Percentiles rank a stretch among this genome's conserved stretches.
These are phyloP conservation scores for Kodamaea nitidulidarum DNA, from an alignment of 805 yeast genomes.

Conservation along the genomic window DNA sequence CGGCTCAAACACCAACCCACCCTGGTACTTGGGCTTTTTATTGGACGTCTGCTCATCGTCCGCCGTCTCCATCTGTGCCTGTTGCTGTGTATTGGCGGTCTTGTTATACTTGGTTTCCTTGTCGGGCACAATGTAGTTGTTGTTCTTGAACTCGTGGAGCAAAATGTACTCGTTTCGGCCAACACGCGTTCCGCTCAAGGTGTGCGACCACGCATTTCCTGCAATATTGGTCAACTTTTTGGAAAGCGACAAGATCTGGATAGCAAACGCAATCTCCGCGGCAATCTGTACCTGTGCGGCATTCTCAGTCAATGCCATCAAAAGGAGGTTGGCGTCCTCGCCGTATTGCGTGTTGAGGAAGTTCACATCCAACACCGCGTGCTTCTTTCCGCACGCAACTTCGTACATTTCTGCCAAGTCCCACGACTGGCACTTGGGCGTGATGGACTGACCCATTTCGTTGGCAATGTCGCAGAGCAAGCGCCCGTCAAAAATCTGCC, in stretches of 20 bases:
- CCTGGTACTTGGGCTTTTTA: constrained; percentile 74
- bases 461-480: constrained; percentile 89
- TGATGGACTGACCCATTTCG: constrained; percentile 90
- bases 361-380: constrained; percentile 66
- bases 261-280: constrained; percentile 73
- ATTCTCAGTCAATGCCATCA: constrained; percentile 70
- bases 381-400: constrained; percentile 64
- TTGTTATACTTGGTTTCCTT: constrained; percentile 50
- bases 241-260: constrained; percentile 83
- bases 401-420: constrained; percentile 87
- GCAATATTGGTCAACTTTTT: constrained; percentile 90
- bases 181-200: constrained; percentile 91
- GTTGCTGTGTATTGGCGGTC: constrained; percentile 32
- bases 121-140: constrained; percentile 85
- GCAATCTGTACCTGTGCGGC: constrained; percentile 62
- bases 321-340: constrained; percentile 61
- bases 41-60: constrained; percentile 47
- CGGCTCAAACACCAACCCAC: constrained; percentile 96
- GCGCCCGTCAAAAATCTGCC: constrained; percentile 80
- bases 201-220: constrained; percentile 96
- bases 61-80: constrained; percentile 27
- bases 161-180: constrained; percentile 93
- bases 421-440: constrained; percentile 92
- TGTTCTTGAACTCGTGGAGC: constrained; percentile 82
- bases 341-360: constrained; percentile 60